Percentiles rank a stretch among this genome's conserved stretches.
Evolutionary conservation across 768 basidiomycete genomes (phyloP).

Genomic region (Hysterangium stoloniferum): DNA sequence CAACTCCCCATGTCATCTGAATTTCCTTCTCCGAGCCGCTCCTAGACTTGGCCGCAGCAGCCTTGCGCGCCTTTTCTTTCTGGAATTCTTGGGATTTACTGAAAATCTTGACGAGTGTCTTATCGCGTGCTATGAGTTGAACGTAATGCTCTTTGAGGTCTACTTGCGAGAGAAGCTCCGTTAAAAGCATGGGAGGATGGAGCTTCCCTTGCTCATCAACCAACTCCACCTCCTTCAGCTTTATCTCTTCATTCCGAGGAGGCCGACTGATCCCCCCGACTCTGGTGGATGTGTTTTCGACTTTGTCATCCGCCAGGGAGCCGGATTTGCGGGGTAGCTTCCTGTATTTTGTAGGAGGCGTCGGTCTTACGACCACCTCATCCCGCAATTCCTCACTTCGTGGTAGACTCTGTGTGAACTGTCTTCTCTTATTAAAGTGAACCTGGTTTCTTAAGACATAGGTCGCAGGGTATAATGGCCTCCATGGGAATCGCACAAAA

Average conservation of each 20-base stretch:
- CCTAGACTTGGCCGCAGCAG: conserved; percentile 19
- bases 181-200: conserved; percentile 28
- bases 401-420: too few species aligned
- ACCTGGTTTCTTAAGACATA: too few species aligned
- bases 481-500: too few species aligned
- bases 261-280: too few species aligned
- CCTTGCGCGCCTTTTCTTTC: conserved; percentile 23
- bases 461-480: too few species aligned
- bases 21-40: conserved; percentile 50
- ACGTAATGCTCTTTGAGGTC: conserved; percentile 37
- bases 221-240: not conserved
- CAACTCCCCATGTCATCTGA: conserved; percentile 64
- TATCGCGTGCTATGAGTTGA: conserved; percentile 41
- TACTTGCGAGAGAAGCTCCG: conserved; percentile 36
- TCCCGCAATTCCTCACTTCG: too few species aligned
- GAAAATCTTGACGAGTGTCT: conserved; percentile 55
- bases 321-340: too few species aligned
- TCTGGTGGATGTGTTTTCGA: too few species aligned
- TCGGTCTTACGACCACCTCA: too few species aligned
- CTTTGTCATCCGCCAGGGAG: too few species aligned
- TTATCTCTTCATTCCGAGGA: conserved; percentile 2
- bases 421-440: too few species aligned
- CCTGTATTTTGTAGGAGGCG: too few species aligned
- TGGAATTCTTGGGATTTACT: conserved; percentile 33
- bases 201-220: conserved; percentile 31